phyloP scores from a whole-genome alignment of 805 yeast species.

The Blastobotrys americana region DNA sequence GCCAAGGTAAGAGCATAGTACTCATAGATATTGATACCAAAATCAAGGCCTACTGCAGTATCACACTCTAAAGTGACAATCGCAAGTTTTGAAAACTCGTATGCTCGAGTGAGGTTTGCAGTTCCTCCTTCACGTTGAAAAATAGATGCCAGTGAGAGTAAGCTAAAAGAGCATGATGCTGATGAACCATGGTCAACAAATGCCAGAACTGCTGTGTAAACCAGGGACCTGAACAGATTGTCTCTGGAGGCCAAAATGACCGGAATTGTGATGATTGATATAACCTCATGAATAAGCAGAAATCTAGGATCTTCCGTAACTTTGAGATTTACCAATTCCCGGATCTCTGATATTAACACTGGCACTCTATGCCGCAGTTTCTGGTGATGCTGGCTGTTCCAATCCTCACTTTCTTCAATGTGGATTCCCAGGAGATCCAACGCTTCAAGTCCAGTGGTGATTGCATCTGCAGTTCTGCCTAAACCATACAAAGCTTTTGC shows the following conservation, averaged over 20 bases:
- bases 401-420: constrained; percentile 26
- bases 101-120: constrained; percentile 33
- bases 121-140: constrained; percentile 28
- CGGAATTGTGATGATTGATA: constrained; percentile 35
- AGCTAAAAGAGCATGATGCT: constrained; percentile 35
- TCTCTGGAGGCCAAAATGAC: constrained; percentile 27
- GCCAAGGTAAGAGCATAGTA: constrained; percentile 39
- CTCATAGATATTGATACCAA: constrained; percentile 37
- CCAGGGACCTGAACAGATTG: constrained; percentile 29
- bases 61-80: constrained; percentile 32
- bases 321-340: constrained; percentile 25
- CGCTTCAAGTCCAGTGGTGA: constrained; percentile 32
- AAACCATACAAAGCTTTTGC: constrained; percentile 34
- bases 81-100: constrained; percentile 38
- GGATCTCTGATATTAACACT: constrained; percentile 34
- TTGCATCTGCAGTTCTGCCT: constrained; percentile 30
- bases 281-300: constrained; percentile 35
- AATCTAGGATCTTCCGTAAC: constrained; percentile 27
- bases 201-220: constrained; percentile 31
- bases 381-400: constrained; percentile 22
- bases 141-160: constrained; percentile 34
- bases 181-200: constrained; percentile 38
- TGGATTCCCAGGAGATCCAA: constrained; percentile 34
- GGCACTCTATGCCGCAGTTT: constrained; percentile 32
- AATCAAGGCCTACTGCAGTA: constrained; percentile 31